Conservation (phyloP, 202 grass and related monocot genomes). For the Sporobolus alterniflorus region DNA sequence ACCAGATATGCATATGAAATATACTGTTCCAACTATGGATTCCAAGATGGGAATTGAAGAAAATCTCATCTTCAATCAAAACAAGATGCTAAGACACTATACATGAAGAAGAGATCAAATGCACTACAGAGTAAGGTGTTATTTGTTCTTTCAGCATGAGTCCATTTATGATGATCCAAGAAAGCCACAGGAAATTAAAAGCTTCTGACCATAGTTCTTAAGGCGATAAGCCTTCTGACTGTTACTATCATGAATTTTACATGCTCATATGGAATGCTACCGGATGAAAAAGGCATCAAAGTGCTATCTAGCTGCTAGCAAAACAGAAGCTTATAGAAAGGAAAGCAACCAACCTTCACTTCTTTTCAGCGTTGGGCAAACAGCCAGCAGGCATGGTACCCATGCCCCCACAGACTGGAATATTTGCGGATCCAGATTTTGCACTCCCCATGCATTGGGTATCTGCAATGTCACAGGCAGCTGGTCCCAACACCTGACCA, state of each 20-base stretch:
- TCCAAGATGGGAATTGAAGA: no score
- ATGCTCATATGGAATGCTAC: not conserved
- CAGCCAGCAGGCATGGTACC: conserved; percentile 43
- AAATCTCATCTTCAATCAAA: not conserved
- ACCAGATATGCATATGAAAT: not conserved
- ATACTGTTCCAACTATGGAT: not conserved
- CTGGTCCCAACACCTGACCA: conserved; percentile 53
- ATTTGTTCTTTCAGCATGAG: not conserved
- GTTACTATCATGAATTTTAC: not conserved
- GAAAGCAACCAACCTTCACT: conserved; percentile 61
- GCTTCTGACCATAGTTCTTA: no score
- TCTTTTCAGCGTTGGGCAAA: conserved; percentile 60
- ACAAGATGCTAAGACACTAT: not conserved
- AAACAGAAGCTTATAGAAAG: not conserved
- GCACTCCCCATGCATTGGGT: conserved; percentile 55
- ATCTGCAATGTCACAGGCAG: conserved; percentile 50
- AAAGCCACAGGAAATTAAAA: not conserved
- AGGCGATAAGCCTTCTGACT: no score
- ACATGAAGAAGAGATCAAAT: not conserved
- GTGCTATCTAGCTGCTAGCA: not conserved
- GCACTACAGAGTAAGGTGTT: not conserved
- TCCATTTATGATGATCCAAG: not conserved
- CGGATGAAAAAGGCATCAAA: not conserved
- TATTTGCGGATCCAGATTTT: conserved; percentile 59
- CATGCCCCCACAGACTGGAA: conserved; percentile 50